Base-by-base conservation (phyloP, 139 green algal genomes). In the Chlamydomonas eustigma region DNA sequence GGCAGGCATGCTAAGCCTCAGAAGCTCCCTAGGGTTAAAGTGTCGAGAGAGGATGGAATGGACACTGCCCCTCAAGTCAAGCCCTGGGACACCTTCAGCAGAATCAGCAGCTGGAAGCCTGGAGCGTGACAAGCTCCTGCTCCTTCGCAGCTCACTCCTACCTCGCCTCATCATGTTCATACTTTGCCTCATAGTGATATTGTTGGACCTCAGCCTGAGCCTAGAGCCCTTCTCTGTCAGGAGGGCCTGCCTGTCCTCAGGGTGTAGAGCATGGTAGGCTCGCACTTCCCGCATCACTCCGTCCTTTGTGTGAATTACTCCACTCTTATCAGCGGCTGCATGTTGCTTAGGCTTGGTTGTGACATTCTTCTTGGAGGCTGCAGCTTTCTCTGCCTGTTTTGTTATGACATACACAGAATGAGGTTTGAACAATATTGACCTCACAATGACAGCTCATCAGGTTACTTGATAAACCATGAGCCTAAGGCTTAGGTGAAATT, bases 181-280 rank as follows among this genome's bases (percentile, higher is more conserved):
- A 73, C 81, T 86, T 64, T 86, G 81, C 1, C 81, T 77, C 63
- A 81, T 70, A 4, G 81, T 86, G 81, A 86, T 86, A 74, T 83
- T 81, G 4, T 76, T 31, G 24, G 65, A 28, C 28, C 64, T 64
- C 1, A 87, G 71, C 24, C 82, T 75, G 12, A 84, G 75, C 0
- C 75, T 63, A 0, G 78, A 67, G 31, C 82, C 82, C 58, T 80
- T 80, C 34, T 87, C 78, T 24, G 82, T 87, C 22, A 84, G 76
- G 38, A 87, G 58, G 5, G 77, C 38, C 33, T 69, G 73, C 50
- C 65, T 33, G 52, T 81, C 68, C 34, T 76, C 52, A 4, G 76
- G 76, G 28, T 64, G 63, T 6, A 81, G 35, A 1, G 25, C n/a
- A 18, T 37, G 33, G 30, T 39, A 81, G 0, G 68, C 68, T 31